Conservation (phyloP, 352 stramenopile species). For the Globisporangium echinulatum region DNA sequence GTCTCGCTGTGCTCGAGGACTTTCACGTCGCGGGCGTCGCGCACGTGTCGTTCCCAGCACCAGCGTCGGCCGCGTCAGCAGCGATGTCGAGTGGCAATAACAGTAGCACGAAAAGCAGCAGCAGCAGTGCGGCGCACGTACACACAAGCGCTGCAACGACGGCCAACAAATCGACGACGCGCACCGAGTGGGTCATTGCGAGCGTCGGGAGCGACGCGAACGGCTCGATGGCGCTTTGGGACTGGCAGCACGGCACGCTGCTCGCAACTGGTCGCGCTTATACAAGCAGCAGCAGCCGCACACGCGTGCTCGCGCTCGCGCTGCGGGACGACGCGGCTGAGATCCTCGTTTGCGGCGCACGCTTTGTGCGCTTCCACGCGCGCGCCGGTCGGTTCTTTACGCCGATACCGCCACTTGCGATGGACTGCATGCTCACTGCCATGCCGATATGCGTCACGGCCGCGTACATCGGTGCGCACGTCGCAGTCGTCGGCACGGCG, state of each 20-base stretch:
- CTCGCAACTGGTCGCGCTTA: constrained; percentile 45
- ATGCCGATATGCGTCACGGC: constrained; percentile 42
- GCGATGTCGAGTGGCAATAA: constrained; percentile 28
- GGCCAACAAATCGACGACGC: constrained; percentile 5
- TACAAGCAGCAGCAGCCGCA: neutral
- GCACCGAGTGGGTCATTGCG: constrained; percentile 48
- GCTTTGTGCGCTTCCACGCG: constrained; percentile 60
- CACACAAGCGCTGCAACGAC: neutral
- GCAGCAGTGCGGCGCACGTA: constrained; percentile 25
- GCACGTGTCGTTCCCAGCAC: constrained; percentile 48
- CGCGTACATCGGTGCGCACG: constrained; percentile 49
- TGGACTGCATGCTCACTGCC: constrained; percentile 33
- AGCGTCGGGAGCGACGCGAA: constrained; percentile 58
- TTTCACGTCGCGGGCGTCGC: constrained; percentile 54
- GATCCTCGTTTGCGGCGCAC: constrained; percentile 49
- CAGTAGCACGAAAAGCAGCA: constrained; percentile 27
- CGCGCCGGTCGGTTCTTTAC: constrained; percentile 57
- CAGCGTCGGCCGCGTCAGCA: constrained; percentile 34
- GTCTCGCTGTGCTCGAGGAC: constrained; percentile 55
- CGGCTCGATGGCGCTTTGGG: constrained; percentile 73
- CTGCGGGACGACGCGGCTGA: constrained; percentile 70
- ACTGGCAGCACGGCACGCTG: constrained; percentile 61
- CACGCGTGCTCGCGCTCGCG: constrained; percentile 45
- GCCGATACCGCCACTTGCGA: constrained; percentile 48
- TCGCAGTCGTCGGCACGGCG: constrained; percentile 55